Conservation (phyloP, 306 rosid species). For the Pueraria montana region DNA sequence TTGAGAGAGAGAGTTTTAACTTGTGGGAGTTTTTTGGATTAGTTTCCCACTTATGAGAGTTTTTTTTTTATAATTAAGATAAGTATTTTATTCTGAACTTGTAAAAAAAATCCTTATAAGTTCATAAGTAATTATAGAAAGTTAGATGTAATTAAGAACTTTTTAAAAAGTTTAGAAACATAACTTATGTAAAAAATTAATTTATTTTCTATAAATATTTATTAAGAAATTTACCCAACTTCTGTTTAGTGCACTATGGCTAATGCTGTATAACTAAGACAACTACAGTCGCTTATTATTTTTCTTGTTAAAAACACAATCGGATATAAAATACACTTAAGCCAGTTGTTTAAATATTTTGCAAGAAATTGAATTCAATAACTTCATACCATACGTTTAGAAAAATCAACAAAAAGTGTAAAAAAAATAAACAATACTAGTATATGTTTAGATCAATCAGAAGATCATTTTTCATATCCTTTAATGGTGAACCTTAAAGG, state of each 20-base stretch:
- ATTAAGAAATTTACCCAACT: not conserved
- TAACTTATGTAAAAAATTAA: not conserved
- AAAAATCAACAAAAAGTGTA: not conserved
- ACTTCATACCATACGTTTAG: not conserved
- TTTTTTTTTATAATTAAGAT: not conserved
- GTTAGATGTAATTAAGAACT: not conserved
- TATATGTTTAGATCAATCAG: not conserved
- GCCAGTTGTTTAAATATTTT: not conserved
- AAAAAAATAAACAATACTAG: not conserved
- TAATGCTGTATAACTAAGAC: not conserved
- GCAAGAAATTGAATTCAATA: slow-evolving; percentile 1
- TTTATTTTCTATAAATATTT: not conserved
- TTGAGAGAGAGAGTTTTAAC: too few relatives aligned
- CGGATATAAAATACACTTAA: not conserved
- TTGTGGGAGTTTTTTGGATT: not conserved
- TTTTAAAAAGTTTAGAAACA: not conserved
- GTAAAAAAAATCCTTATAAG: not conserved
- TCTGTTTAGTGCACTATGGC: not conserved
- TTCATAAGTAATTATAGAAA: not conserved
- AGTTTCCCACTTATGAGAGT: not conserved
- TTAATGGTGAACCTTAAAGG: not conserved
- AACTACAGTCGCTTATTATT: not conserved
- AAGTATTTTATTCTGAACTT: not conserved
- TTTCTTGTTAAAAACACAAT: not conserved
- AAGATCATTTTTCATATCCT: not conserved